Conservation (phyloP, 2,329 filamentous ascomycete genomes). For the Tolypocladium sp. region DNA sequence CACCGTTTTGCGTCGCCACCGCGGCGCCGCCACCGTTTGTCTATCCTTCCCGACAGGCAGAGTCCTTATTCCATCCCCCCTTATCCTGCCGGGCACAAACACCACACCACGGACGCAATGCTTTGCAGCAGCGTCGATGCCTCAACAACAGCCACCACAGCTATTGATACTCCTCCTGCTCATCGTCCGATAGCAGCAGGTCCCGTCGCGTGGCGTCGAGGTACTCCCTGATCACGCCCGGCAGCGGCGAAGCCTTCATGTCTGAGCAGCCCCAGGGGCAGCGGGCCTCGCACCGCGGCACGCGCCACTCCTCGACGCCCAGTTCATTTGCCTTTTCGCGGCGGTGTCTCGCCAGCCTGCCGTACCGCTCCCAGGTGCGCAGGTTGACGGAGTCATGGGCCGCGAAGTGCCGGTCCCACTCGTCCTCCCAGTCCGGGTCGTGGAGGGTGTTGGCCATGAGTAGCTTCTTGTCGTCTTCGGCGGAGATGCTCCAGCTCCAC, state of each 20-base stretch:
- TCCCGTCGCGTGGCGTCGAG: neutral
- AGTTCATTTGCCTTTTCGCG: conserved; percentile 5
- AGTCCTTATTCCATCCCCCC: neutral
- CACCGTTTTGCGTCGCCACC: neutral
- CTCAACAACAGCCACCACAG: neutral
- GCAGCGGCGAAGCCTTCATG: neutral
- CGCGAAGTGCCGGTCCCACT: conserved; percentile 15
- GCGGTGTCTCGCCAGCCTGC: conserved; percentile 11
- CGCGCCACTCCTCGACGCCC: conserved; percentile 1
- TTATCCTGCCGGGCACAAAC: neutral
- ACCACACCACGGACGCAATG: neutral
- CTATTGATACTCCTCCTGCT: neutral
- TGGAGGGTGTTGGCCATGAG: conserved; percentile 12
- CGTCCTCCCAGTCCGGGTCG: conserved; percentile 8
- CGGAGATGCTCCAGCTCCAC: conserved; percentile 7
- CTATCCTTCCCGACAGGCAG: too few relatives aligned
- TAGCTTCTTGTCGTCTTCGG: conserved; percentile 8
- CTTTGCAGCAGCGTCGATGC: neutral
- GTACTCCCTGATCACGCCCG: conserved; percentile 1
- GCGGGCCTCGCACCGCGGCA: neutral
- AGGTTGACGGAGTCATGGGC: conserved; percentile 9
- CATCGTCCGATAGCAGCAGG: neutral
- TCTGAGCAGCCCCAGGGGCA: conserved; percentile 8
- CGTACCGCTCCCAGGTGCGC: conserved; percentile 15
- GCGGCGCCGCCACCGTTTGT: too few relatives aligned